Evolutionary conservation across 192 early-diverging fungal species (phyloP).

Genomic region (Backusella liffmaniae): DNA sequence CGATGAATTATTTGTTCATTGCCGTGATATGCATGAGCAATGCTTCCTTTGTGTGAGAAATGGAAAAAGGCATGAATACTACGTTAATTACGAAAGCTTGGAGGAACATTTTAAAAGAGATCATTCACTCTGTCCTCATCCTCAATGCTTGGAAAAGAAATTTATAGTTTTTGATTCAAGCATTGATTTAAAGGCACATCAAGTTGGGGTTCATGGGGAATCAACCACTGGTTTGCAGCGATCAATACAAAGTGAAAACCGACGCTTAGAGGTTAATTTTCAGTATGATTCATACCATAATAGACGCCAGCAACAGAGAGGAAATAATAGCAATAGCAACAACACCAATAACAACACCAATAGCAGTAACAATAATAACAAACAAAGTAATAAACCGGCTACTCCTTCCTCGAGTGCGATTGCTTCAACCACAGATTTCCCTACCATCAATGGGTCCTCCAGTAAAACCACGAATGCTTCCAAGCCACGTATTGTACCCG

Average conservation of each 20-base stretch:
- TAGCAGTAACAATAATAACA: background rate
- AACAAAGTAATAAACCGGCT: background rate
- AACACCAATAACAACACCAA: background rate
- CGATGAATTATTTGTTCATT: constrained; percentile 96
- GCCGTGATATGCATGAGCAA: constrained; percentile 89
- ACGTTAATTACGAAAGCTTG: constrained; percentile 74
- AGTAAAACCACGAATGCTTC: background rate
- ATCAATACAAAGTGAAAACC: constrained; percentile 30
- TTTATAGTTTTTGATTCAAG: constrained; percentile 95
- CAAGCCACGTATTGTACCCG: background rate
- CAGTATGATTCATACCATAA: constrained; percentile 18
- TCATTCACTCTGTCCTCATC: constrained; percentile 79
- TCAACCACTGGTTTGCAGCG: constrained; percentile 30
- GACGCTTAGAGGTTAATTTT: constrained; percentile 34
- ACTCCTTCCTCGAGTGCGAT: background rate
- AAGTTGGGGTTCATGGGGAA: constrained; percentile 53
- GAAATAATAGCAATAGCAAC: background rate
- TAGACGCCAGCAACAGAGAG: constrained; percentile 7
- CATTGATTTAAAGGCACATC: constrained; percentile 90
- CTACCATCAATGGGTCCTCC: background rate
- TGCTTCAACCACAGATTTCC: constrained; percentile 1
- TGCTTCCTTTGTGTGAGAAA: constrained; percentile 76
- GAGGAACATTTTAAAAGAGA: constrained; percentile 75
- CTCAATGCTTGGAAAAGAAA: constrained; percentile 87
- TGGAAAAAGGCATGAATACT: constrained; percentile 86